These are phyloP conservation scores for Colletotrichum godetiae DNA, from an alignment of 2,329 filamentous ascomycete species.

Conservation along the genomic window DNA sequence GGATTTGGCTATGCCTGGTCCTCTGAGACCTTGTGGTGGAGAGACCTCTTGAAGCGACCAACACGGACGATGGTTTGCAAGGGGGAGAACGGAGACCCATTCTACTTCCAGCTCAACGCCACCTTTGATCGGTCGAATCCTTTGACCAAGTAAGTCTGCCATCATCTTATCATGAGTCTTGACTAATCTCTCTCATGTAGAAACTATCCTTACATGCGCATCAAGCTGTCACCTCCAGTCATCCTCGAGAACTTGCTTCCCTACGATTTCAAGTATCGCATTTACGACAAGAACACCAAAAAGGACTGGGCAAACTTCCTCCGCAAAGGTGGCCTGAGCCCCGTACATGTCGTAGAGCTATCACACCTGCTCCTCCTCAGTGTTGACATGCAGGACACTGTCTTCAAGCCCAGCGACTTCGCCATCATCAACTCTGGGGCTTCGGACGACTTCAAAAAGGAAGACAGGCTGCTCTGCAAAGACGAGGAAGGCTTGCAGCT, in stretches of 20 bases:
- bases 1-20: slow-evolving; percentile 98
- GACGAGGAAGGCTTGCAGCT: slow-evolving; percentile 85
- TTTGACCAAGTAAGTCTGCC: slow-evolving; percentile 70
- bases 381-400: slow-evolving; percentile 95
- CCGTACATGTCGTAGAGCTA: slow-evolving; percentile 95
- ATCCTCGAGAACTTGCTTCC: slow-evolving; percentile 95
- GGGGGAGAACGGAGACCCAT: slow-evolving; percentile 87
- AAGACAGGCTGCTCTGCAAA: slow-evolving; percentile 82
- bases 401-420: slow-evolving; percentile 95
- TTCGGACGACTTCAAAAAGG: slow-evolving; percentile 88
- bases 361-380: slow-evolving; percentile 93
- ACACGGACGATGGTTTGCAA: slow-evolving; percentile 90
- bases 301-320: slow-evolving; percentile 99
- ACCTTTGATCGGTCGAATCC: slow-evolving; percentile 87
- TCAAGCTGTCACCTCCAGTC: slow-evolving; percentile 91
- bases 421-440: slow-evolving; percentile 94
- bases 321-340: slow-evolving; percentile 94
- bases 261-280: slow-evolving; percentile 99
- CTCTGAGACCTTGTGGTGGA: slow-evolving; percentile 90
- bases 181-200: slow-evolving; percentile 55
- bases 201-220: slow-evolving; percentile 92
- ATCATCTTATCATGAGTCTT: not conserved
- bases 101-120: slow-evolving; percentile 97
- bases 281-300: slow-evolving; percentile 98
- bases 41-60: slow-evolving; percentile 84